Base-by-base conservation (phyloP, 352 stramenopile genomes). In the Blastocystis sp. region DNA sequence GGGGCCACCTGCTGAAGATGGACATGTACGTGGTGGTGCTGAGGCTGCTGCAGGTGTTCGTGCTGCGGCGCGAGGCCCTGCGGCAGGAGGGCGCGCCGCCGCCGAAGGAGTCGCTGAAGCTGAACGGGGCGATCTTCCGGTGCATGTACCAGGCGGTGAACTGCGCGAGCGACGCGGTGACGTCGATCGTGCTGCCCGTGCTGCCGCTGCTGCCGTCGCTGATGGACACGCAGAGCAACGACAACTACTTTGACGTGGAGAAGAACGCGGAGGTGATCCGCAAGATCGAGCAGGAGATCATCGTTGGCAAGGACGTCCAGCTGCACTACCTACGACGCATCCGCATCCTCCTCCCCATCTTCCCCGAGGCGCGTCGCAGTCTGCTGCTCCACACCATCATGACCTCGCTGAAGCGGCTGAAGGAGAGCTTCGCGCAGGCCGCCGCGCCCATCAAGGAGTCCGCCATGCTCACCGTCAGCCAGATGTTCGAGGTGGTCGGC, bases 141-240 rank as follows among this genome's bases (percentile, higher is more conserved):
- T 84, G 74, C 48, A 21, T 84, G 34, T 84, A 67, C 45, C 74
- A 62, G 17, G 65, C 74, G 28, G 52, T 84, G 52, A 84, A 84
- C 40, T 84, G 45, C 34, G 60, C 48, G 14, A 41, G 45, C 45
- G 74, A 84, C 5, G 45, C 43, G 7, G 52, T 84, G 7, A 52
- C 60, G 2, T 21, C 34, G 23, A 67, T 84, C 34, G 56, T 84
- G 1, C 17, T 38, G n/a, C 74, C 74, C 19, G 69, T 84, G 21
- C 59, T 84, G 17, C 74, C 74, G 3, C 43, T 67, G 17, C 34
- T 84, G 5, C 56, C 11, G 19, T 67, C 52, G 48, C 34, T 84
- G 56, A 84, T 53, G 34, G 38, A 67, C 23, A 21, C 28, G n/a
- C 14, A 38, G 19, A 60, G 28, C 21, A 52, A 43, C 45, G 34